Evolutionary conservation across 805 yeast species (phyloP), one percentile per base, ranked within the genome.

Genomic region (Spathaspora girioi): DNA sequence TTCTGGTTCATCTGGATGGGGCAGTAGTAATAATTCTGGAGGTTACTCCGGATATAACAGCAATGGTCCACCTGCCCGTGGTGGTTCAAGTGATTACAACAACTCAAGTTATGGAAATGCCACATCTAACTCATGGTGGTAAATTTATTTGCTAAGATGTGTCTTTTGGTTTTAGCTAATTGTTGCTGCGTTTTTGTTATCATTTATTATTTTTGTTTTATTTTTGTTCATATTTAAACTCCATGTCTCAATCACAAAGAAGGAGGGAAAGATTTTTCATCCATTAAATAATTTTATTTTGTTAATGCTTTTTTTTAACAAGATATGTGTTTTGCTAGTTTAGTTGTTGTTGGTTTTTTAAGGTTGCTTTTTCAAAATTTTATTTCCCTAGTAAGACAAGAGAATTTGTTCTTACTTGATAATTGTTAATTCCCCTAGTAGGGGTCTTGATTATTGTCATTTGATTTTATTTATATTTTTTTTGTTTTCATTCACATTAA

Each of bases 41-140:
- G 26, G 26, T 42, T 56, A 57, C 43, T 49, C 46, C 54, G 50
- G 52, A 52, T 51, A 58, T 26, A 55, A 48, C 23, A n/a, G n/a
- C n/a, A 51, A 51, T 38, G 47, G 56, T 10, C 14, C 40, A 35
- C 18, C 40, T 35, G 7, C 40, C 8, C 9, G 17, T n/a, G 15
- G 17, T 14, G 40, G 57, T 47, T 48, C 55, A 31, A 50, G 60
- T 51, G 66, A 69, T 43, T 44, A 23, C 6, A 23, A 20, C 46
- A 67, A 65, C 17, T 64, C 69, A 51, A 58, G 62, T 18, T 70
- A 69, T 57, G 75, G 75, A 40, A 70, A 70, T 66, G 72, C 68
- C 54, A 57, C 68, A 47, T 57, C 61, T 58, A 62, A 66, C 59
- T 72, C 77, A 26, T 73, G 77, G 77, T 74, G 79, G 79, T 73